Percentiles rank a stretch among this genome's conserved stretches.
These are phyloP conservation scores for Platanthera guangdongensis DNA, from an alignment of 106 monocot species.

Conservation along the genomic window DNA sequence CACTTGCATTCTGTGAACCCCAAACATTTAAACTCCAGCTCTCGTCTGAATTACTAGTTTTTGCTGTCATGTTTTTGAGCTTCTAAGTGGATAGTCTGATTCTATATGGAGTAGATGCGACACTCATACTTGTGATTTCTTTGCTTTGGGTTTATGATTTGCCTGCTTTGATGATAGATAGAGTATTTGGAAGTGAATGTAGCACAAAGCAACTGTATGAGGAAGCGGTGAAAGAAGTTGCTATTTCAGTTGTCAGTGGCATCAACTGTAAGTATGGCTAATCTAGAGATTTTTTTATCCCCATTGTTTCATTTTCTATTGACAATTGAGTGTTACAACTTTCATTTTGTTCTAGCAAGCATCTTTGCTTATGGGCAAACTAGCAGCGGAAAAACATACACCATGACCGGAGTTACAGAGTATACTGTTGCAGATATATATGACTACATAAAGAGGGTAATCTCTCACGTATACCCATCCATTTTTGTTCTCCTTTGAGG, in stretches of 20 bases:
- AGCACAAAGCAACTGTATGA: constrained; percentile 76
- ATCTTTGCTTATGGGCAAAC: constrained; percentile 99
- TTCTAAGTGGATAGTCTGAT: neutral
- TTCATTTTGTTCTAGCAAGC: constrained; percentile 50
- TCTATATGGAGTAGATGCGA: neutral
- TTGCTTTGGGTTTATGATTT: neutral
- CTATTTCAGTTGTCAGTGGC: constrained; percentile 84
- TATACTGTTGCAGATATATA: constrained; percentile 82
- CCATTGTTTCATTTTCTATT: neutral
- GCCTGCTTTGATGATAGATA: constrained; percentile 36
- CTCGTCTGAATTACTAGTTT: neutral
- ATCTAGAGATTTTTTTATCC: neutral
- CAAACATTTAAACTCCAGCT: neutral
- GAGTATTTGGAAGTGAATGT: constrained; percentile 62
- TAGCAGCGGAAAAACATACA: constrained; percentile 98
- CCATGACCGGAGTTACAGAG: constrained; percentile 94
- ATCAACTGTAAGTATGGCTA: constrained; percentile 62
- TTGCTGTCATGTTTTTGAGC: neutral
- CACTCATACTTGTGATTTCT: neutral
- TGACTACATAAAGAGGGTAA: constrained; percentile 84
- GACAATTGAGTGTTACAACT: neutral
- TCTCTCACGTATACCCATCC: neutral
- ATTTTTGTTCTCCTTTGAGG: neutral
- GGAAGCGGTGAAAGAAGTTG: constrained; percentile 80
- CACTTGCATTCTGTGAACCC: no score